Percentiles rank a stretch among this genome's conserved stretches.
Evolutionary conservation across 2,329 filamentous ascomycete genomes (phyloP).

Genomic region (Rugonectria rugulosa): DNA sequence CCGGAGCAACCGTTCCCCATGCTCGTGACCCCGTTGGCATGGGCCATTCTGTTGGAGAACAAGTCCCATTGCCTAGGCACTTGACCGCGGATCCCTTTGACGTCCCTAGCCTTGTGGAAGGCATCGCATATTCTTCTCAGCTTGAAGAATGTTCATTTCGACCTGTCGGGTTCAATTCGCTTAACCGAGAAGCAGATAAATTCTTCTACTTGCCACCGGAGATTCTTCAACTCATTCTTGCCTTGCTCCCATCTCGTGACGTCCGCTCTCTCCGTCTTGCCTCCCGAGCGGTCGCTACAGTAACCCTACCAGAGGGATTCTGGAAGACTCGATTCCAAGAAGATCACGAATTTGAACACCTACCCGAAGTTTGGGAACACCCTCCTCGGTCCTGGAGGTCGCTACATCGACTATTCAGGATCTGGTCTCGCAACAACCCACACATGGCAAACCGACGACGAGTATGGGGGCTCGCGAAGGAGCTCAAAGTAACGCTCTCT

Average conservation of each 20-base stretch:
- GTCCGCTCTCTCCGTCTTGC: conserved; percentile 24
- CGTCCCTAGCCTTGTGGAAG: not conserved
- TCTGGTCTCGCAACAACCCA: not conserved
- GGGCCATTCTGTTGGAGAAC: conserved; percentile 1
- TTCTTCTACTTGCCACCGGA: conserved; percentile 22
- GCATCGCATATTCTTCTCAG: conserved; percentile 1
- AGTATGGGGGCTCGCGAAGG: conserved; percentile 6
- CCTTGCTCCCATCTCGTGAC: conserved; percentile 10
- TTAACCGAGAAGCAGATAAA: not conserved
- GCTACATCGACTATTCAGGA: conserved; percentile 5
- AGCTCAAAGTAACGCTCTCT: not conserved
- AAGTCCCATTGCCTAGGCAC: not conserved
- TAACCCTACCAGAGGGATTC: conserved; percentile 20
- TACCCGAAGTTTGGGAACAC: conserved; percentile 7
- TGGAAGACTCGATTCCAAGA: conserved; percentile 25
- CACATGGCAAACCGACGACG: conserved; percentile 23
- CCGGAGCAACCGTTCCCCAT: not conserved
- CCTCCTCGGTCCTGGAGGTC: conserved; percentile 21
- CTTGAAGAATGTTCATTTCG: conserved; percentile 5
- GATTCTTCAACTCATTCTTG: conserved; percentile 18
- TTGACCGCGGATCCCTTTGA: conserved; percentile 10
- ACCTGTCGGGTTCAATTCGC: not conserved
- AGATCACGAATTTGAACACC: conserved; percentile 16
- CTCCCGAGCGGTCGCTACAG: conserved; percentile 18
- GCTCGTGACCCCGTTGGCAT: not conserved